phyloP scores from a whole-genome alignment of 495 filamentous ascomycete genomes.

The Tuber brumale region DNA sequence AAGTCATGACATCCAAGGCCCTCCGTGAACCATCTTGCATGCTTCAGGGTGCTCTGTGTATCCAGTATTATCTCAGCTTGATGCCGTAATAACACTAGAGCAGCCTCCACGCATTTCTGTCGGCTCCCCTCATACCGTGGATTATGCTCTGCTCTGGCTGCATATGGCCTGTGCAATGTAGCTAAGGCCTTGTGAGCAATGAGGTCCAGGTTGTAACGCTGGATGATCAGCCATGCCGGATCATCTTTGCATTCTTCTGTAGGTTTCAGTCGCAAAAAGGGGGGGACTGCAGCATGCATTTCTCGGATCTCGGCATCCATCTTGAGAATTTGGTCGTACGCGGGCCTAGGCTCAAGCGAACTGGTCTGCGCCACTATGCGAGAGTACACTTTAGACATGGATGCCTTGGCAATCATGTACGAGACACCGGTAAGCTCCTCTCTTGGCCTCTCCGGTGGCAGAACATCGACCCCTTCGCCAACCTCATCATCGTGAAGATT shows the following conservation, averaged over 20 bases:
- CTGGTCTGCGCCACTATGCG: slow-evolving; percentile 51
- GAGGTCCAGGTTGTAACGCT: slow-evolving; percentile 72
- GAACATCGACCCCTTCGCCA: slow-evolving; percentile 63
- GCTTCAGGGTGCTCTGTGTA: slow-evolving; percentile 58
- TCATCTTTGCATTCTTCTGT: slow-evolving; percentile 67
- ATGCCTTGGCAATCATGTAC: slow-evolving; percentile 78
- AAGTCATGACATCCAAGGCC: slow-evolving; percentile 77
- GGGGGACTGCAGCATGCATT: slow-evolving; percentile 58
- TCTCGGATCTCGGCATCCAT: slow-evolving; percentile 68
- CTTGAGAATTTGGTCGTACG: slow-evolving; percentile 75
- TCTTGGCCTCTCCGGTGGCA: slow-evolving; percentile 67
- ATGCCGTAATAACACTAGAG: slow-evolving; percentile 65
- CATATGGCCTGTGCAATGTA: slow-evolving; percentile 78
- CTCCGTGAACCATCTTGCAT: slow-evolving; percentile 66
- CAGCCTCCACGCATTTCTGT: slow-evolving; percentile 72
- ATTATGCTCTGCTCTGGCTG: slow-evolving; percentile 62
- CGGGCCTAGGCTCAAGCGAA: slow-evolving; percentile 30
- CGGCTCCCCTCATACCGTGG: slow-evolving; percentile 73
- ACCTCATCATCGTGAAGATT: slow-evolving; percentile 96
- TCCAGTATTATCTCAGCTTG: slow-evolving; percentile 72
- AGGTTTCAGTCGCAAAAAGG: slow-evolving; percentile 61
- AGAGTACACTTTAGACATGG: slow-evolving; percentile 57
- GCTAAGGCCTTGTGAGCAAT: slow-evolving; percentile 75
- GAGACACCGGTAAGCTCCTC: slow-evolving; percentile 78
- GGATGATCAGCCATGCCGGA: slow-evolving; percentile 70